Conservation (phyloP, 225 moss, liverwort and hornwort species). For the Lunularia cruciata region DNA sequence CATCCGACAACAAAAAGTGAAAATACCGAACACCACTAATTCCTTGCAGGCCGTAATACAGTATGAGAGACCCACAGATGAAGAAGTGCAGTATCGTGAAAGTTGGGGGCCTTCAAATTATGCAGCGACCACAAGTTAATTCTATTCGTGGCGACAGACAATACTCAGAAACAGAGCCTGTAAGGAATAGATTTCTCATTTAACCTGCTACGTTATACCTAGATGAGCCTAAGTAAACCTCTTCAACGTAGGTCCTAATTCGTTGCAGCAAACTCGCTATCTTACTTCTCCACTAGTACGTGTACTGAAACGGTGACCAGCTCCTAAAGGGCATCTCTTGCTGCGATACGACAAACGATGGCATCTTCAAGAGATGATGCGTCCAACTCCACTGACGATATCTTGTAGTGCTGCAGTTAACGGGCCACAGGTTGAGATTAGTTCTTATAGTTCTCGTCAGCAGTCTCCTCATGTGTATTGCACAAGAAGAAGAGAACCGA, state of each 20-base stretch:
- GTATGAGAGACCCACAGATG: neutral
- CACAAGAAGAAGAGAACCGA: too few relatives aligned
- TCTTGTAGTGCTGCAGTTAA: constrained; percentile 83
- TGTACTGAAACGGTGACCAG: neutral
- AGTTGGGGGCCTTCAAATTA: neutral
- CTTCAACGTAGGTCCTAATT: neutral
- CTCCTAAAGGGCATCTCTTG: constrained; percentile 68
- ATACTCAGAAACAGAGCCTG: too few relatives aligned
- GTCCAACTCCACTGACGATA: constrained; percentile 70
- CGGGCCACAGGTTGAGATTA: too few relatives aligned
- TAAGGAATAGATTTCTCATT: too few relatives aligned
- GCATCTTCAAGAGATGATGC: constrained; percentile 82
- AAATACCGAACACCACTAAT: neutral
- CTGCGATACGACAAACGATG: constrained; percentile 83
- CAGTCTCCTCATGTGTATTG: too few relatives aligned
- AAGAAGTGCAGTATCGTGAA: neutral
- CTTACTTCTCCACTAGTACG: neutral
- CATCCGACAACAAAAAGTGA: too few relatives aligned
- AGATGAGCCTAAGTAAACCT: too few relatives aligned
- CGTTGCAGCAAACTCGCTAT: neutral
- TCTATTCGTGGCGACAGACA: neutral
- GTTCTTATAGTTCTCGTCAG: too few relatives aligned
- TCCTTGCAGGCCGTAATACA: neutral
- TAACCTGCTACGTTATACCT: too few relatives aligned
- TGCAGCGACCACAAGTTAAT: neutral